A percentile compares a stretch with the other conserved stretches of the same genome.
These are phyloP conservation scores for Nicotiana noctiflora DNA, from an alignment of 257 asterid species.

Conservation along the genomic window DNA sequence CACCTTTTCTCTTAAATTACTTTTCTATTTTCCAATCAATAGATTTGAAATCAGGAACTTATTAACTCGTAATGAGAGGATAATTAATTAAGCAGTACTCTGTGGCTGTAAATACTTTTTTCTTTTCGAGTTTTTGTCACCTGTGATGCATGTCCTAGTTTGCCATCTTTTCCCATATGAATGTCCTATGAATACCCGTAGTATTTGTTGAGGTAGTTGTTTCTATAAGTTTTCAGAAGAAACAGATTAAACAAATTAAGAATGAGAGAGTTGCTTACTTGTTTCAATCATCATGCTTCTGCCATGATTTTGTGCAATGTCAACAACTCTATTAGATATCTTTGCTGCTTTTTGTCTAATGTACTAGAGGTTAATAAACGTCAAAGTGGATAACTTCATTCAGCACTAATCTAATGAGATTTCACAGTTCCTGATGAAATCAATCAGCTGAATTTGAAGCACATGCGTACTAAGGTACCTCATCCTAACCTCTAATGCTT, in stretches of 20 bases:
- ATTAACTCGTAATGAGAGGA: background rate
- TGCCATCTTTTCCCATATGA: background rate
- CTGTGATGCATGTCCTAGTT: background rate
- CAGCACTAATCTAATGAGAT: background rate
- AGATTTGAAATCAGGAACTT: background rate
- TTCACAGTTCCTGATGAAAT: slow-evolving; percentile 4
- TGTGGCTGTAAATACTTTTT: background rate
- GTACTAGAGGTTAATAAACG: background rate
- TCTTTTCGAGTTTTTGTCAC: background rate
- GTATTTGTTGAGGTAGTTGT: no score
- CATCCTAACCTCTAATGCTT: background rate
- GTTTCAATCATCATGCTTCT: no score
- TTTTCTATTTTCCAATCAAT: background rate
- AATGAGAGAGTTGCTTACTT: no score
- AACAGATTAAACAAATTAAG: no score
- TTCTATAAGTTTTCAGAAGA: no score
- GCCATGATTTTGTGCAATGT: no score
- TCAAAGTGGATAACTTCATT: slow-evolving; percentile 22
- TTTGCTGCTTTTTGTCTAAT: background rate
- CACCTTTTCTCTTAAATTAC: background rate
- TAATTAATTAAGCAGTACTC: no score
- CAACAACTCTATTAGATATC: background rate
- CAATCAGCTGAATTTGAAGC: background rate
- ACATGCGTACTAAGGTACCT: slow-evolving; percentile 2
- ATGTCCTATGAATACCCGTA: no score